A percentile compares a stretch with the other conserved stretches of the same genome.
phyloP scores from a whole-genome alignment of 192 early-diverging fungal genomes.

The Backusella circina region DNA sequence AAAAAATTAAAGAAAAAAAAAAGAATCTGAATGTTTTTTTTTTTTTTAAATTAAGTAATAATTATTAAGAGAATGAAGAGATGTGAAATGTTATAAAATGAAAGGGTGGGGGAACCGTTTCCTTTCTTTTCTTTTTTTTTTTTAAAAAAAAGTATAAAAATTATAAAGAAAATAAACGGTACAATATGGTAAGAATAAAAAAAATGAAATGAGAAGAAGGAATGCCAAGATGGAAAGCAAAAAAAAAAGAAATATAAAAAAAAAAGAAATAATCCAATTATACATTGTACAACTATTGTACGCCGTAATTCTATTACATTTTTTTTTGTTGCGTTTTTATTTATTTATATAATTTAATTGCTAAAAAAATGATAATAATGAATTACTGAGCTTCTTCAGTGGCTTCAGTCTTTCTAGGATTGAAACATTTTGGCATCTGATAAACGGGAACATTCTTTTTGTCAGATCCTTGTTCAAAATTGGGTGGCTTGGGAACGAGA shows the following conservation, averaged over 20 bases:
- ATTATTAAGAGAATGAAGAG: neutral
- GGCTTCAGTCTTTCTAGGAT: neutral
- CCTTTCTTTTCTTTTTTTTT: neutral
- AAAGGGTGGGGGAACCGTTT: neutral
- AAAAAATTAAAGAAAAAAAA: neutral
- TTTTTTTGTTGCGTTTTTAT: neutral
- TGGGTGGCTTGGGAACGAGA: slow-evolving; percentile 43
- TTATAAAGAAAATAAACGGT: neutral
- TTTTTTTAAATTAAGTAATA: neutral
- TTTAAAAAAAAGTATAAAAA: neutral
- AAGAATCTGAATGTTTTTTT: neutral
- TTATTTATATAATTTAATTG: neutral
- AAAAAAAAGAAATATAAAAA: neutral
- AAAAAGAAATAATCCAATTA: neutral
- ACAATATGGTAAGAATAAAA: neutral
- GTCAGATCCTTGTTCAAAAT: slow-evolving; percentile 44
- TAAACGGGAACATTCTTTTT: slow-evolving; percentile 26
- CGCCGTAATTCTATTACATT: neutral
- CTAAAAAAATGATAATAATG: neutral
- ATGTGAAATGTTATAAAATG: neutral
- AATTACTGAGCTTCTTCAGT: neutral
- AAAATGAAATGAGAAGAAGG: neutral
- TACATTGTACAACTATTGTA: neutral
- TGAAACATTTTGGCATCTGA: slow-evolving; percentile 17
- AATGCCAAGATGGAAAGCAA: neutral